A percentile compares a stretch with the other conserved stretches of the same genome.
These are phyloP conservation scores for Verbena officinalis DNA, from an alignment of 257 asterid species.

Conservation along the genomic window DNA sequence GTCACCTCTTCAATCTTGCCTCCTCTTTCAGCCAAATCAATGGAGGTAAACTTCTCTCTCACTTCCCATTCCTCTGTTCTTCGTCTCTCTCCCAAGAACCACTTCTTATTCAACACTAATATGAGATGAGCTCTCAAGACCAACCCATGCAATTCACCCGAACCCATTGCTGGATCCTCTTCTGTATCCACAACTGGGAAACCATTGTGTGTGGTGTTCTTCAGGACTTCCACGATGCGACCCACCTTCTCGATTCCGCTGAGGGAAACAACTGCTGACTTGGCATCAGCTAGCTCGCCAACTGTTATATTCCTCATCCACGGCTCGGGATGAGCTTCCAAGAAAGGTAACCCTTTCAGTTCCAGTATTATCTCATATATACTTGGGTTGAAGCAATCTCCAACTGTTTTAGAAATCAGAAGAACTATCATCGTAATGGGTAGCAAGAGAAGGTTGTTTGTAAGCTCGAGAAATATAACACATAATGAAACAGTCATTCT, in stretches of 20 bases:
- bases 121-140: slow-evolving; percentile 78
- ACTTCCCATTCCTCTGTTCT: slow-evolving; percentile 86
- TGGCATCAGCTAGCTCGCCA: slow-evolving; percentile 76
- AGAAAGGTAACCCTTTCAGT: slow-evolving; percentile 89
- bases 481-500: slow-evolving; percentile 92
- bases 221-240: slow-evolving; percentile 69
- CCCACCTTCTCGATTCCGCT: slow-evolving; percentile 76
- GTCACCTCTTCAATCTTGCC: slow-evolving; percentile 65
- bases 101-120: slow-evolving; percentile 71
- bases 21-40: slow-evolving; percentile 74
- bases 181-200: slow-evolving; percentile 74
- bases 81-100: slow-evolving; percentile 72
- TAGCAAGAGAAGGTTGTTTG: slow-evolving; percentile 87
- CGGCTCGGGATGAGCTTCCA: slow-evolving; percentile 88
- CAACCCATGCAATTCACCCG: slow-evolving; percentile 68
- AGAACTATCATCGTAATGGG: slow-evolving; percentile 90
- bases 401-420: slow-evolving; percentile 81
- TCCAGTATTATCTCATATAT: slow-evolving; percentile 85
- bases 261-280: slow-evolving; percentile 65
- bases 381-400: slow-evolving; percentile 95
- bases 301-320: slow-evolving; percentile 94
- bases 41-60: slow-evolving; percentile 66
- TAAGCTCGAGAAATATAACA: slow-evolving; percentile 91
- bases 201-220: slow-evolving; percentile 81
- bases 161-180: slow-evolving; percentile 41